Conservation (phyloP, 148 eudicot species). For the Persicaria maculosa region DNA sequence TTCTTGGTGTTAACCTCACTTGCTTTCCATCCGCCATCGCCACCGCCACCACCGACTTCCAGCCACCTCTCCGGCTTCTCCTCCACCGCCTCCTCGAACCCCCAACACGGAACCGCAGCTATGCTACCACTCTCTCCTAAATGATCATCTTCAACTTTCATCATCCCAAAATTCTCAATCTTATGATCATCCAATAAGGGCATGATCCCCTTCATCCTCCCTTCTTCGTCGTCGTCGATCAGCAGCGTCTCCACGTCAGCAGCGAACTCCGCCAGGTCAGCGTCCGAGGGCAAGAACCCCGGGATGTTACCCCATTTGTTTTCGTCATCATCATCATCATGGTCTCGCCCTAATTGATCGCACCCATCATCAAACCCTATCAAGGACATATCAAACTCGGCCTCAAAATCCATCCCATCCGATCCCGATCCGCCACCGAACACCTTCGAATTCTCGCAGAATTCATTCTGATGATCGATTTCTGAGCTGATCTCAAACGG, state of each 20-base stretch:
- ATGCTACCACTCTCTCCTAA: neutral
- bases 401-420: neutral
- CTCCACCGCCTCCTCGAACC: neutral
- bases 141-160: conserved; percentile 7
- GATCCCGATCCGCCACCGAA: neutral
- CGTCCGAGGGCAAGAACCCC: conserved; percentile 39
- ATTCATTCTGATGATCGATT: neutral
- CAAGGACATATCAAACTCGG: neutral
- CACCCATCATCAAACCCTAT: neutral
- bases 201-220: conserved; percentile 16
- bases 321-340: conserved; percentile 9
- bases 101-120: conserved; percentile 6
- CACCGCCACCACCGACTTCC: neutral
- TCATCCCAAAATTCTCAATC: neutral
- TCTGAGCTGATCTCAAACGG: conserved; percentile 6
- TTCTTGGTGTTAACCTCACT: neutral
- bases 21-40: neutral
- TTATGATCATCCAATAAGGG: conserved; percentile 9
- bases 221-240: conserved; percentile 24
- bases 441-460: neutral
- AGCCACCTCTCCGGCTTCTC: neutral
- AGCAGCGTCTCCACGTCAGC: conserved; percentile 48
- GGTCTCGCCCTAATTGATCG: neutral
- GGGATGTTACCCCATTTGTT: conserved; percentile 29
- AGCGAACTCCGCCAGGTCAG: conserved; percentile 46